Base-by-base conservation (phyloP, 2,329 filamentous ascomycete species). In the Beauveria asiatica region DNA sequence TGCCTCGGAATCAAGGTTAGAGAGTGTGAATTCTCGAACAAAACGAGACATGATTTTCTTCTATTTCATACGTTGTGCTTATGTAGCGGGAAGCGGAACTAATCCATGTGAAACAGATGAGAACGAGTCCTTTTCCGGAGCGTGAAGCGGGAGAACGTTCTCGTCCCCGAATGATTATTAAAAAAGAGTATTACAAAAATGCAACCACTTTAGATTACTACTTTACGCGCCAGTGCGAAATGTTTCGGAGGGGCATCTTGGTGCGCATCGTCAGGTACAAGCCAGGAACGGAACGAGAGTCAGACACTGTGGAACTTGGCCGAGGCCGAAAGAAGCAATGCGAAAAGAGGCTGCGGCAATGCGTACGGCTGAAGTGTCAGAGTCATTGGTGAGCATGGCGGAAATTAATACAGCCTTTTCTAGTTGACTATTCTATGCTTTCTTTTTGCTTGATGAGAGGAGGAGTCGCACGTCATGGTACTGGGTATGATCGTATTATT, bases 271-370 rank as follows among this genome's bases (percentile, higher is more conserved):
- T 53, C 57, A 59, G 57, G 57, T 46, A 59, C 57, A 59, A 46
- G 57, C 45, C 57, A 59, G 49, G 57, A 52, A 59, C 57, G 48
- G 49, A 51, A 44, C 37, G 42, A 59, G 30, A 49, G 41, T 59
- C 57, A 53, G 57, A 59, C 48, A 52, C 5, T 13, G 57, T 59
- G 57, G 57, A 44, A 58, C 56, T 51, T 51, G 57, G 46, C 56
- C 55, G 48, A 59, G 33, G 46, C 46, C 48, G 33, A 42, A 50
- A 59, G 49, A 45, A 52, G 49, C 37, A 59, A 59, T 11, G 17
- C 37, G 23, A 51, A 48, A 21, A 19, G 37, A 39, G 45, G 54
- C 30, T 39, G 53, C 27, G 25, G 53, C 53, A 23, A n/a, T 42
- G 50, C 11, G n/a, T 11, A 23, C 8, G 21, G 53, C 42, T 54